Base-by-base conservation (phyloP, 176 grass and related monocot genomes). In the Carex littledalei region DNA sequence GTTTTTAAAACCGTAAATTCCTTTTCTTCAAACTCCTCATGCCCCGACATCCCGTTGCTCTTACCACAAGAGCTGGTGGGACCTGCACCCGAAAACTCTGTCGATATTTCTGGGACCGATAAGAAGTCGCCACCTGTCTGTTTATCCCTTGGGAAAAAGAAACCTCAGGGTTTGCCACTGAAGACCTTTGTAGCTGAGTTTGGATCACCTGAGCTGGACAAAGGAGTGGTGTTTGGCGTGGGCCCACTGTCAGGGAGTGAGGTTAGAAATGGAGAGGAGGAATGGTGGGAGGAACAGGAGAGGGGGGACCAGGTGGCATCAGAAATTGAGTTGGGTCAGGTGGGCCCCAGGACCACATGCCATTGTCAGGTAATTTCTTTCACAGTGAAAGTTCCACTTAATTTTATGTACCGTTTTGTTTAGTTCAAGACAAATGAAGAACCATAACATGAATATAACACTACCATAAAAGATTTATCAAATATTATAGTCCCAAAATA, bases 231-330 rank as follows among this genome's bases (percentile, higher is more conserved):
- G 63, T 88, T 86, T 87, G 66, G 73, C 15, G 60, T 56, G 24
- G 84, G 41, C 29, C 1, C 32, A 69, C 84, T 45, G 35, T 56
- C 78, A 84, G 81, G 80, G 53, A 81, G 75, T 86, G 74, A 85
- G 68, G 47, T 82, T 53, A 70, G 84, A 54, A 66, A 87, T 55
- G 52, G 54, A 29, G 65, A 88, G 85, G 79, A 87, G 20, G 90
- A 95, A 41, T 93, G 94, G 94, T 95, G 94, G 94, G 94, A 91
- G 21, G 82, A 85, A 81, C 89, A 97, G 39, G 91, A 97, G 35
- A 58, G 89, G 82, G 91, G 78, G n/a, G 69, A 70, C 49, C 94
- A 90, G 84, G 89, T 93, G 34, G 73, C 63, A 13, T 93, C 89
- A 80, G 81, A 69, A 68, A 72, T 86, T 85, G 91, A 97, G 57